Evolutionary conservation across 768 basidiomycete genomes (phyloP).

Genomic region (Hirschioporus abietinus): DNA sequence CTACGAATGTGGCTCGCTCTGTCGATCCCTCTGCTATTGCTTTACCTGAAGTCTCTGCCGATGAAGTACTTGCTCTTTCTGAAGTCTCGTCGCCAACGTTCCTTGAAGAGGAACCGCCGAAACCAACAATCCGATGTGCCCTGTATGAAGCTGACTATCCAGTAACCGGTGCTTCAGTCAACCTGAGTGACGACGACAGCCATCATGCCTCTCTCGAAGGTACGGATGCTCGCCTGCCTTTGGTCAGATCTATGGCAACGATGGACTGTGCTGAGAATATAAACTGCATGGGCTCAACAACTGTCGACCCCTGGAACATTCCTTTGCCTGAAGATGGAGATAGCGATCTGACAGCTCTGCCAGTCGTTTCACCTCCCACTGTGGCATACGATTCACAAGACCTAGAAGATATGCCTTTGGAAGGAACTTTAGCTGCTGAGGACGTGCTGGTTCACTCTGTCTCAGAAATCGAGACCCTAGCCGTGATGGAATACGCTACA

Average conservation of each 20-base stretch:
- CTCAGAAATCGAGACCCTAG: background rate
- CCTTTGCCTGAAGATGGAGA: background rate
- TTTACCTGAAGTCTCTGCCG: background rate
- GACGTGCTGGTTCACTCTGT: background rate
- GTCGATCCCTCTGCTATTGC: background rate
- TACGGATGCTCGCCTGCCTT: too few relatives aligned
- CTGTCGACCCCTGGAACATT: background rate
- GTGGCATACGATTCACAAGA: too few relatives aligned
- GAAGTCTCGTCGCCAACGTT: background rate
- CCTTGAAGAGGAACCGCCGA: background rate
- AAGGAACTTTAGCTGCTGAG: background rate
- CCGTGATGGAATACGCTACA: too few relatives aligned
- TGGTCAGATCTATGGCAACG: background rate
- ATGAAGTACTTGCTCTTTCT: background rate
- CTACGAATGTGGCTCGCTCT: background rate
- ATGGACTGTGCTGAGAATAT: background rate
- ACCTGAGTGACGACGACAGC: background rate
- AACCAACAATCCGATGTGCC: background rate
- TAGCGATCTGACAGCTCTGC: background rate
- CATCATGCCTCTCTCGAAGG: background rate
- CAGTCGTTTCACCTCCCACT: background rate
- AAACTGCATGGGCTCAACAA: background rate
- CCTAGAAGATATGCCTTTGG: background rate
- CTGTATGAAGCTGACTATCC: background rate
- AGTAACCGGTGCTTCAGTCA: background rate